Percentiles rank a stretch among this genome's conserved stretches.
These are phyloP conservation scores for Rhodotorula mucilaginosa DNA, from an alignment of 1,284 basidiomycete genomes.

Conservation along the genomic window DNA sequence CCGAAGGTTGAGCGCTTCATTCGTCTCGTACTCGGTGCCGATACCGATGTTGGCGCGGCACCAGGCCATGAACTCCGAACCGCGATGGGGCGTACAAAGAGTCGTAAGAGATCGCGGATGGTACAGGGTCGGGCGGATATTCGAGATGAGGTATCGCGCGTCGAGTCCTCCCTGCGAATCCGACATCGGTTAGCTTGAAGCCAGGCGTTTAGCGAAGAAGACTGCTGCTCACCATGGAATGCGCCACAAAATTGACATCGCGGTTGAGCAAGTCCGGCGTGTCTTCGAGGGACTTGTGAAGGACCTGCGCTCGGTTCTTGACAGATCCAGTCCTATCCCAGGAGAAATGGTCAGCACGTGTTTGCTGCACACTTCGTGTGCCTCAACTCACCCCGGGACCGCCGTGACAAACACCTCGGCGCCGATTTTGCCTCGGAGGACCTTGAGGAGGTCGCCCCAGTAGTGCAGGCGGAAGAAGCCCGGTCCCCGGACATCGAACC, in stretches of 20 bases:
- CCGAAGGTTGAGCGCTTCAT: conserved; percentile 26
- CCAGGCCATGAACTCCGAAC: conserved; percentile 99
- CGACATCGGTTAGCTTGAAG: not conserved
- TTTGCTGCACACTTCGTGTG: too few species aligned
- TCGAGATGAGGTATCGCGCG: conserved; percentile 83
- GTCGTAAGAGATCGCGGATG: conserved; percentile 82
- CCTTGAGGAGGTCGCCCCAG: conserved; percentile 84
- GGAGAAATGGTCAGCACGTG: not conserved
- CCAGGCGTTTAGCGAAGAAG: not conserved
- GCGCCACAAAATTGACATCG: conserved; percentile 87
- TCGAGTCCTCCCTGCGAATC: conserved; percentile 73
- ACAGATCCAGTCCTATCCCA: conserved; percentile 80
- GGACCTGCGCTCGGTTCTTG: conserved; percentile 70
- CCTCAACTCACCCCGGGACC: conserved; percentile 71
- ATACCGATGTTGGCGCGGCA: conserved; percentile 87
- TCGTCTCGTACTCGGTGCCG: conserved; percentile 54
- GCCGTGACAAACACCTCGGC: conserved; percentile 93
- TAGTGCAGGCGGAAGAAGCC: conserved; percentile 76
- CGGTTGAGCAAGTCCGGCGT: conserved; percentile 61
- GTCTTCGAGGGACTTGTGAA: conserved; percentile 71
- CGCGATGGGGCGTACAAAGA: conserved; percentile 89
- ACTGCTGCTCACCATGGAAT: conserved; percentile 70
- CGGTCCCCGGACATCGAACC: conserved; percentile 64
- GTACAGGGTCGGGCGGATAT: conserved; percentile 78
- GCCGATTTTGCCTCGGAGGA: conserved; percentile 77